Percentiles rank a stretch among this genome's conserved stretches.
Conservation (phyloP, 495 filamentous ascomycete species). For the Cercophora samala region DNA sequence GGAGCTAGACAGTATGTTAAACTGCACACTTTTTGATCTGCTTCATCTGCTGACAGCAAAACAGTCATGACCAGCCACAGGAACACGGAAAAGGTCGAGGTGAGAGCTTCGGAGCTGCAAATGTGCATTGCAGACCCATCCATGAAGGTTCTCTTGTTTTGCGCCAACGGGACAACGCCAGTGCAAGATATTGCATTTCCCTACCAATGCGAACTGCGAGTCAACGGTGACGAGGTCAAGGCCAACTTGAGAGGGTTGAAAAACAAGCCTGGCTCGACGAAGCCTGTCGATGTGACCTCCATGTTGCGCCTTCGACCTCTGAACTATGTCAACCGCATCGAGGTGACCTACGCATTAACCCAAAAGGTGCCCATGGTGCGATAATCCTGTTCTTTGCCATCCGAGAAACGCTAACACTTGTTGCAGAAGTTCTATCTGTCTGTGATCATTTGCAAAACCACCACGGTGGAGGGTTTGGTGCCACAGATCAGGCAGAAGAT, state of each 20-base stretch:
- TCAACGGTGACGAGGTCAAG: constrained; percentile 83
- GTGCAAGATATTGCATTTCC: constrained; percentile 83
- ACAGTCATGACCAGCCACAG: constrained; percentile 59
- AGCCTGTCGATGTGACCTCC: constrained; percentile 84
- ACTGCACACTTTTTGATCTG: background rate
- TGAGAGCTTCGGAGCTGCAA: constrained; percentile 52
- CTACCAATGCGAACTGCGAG: constrained; percentile 84
- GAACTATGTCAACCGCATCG: constrained; percentile 69
- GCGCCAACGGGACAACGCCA: constrained; percentile 56
- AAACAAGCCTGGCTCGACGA: constrained; percentile 89
- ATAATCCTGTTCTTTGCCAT: background rate
- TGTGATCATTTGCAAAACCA: constrained; percentile 68
- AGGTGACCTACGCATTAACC: constrained; percentile 89
- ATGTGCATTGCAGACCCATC: constrained; percentile 52
- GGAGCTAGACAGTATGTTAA: constrained; percentile 53
- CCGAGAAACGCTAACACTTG: constrained; percentile 6
- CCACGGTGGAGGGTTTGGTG: constrained; percentile 70
- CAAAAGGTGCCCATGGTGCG: constrained; percentile 58
- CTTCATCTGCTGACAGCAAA: background rate
- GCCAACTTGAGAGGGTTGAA: constrained; percentile 89
- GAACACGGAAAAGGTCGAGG: constrained; percentile 48
- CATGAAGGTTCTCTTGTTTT: constrained; percentile 75
- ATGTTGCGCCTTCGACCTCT: constrained; percentile 62
- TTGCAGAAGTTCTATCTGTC: constrained; percentile 71
- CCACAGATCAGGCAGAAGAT: constrained; percentile 68